These are phyloP conservation scores for Populus pruinosa DNA, from an alignment of 345 rosid species.

Conservation along the genomic window DNA sequence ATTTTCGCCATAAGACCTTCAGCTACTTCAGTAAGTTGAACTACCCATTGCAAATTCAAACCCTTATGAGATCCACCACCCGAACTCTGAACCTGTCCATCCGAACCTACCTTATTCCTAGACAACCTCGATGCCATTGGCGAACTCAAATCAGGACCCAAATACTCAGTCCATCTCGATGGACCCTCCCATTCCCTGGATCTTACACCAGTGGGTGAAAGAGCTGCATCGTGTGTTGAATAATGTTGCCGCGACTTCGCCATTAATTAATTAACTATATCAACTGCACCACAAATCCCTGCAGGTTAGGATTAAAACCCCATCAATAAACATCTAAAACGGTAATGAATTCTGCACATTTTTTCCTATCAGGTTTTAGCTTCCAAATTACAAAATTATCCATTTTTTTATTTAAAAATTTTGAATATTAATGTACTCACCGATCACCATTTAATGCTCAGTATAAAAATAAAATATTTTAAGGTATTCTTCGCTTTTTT, in stretches of 20 bases:
- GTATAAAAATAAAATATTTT: not conserved
- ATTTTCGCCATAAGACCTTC: slow-evolving; percentile 97
- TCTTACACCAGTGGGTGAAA: slow-evolving; percentile 58
- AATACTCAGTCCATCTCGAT: slow-evolving; percentile 90
- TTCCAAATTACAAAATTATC: not conserved
- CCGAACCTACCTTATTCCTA: slow-evolving; percentile 45
- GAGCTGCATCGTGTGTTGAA: slow-evolving; percentile 46
- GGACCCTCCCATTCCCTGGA: slow-evolving; percentile 94
- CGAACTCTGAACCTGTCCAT: slow-evolving; percentile 62
- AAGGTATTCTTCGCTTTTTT: not conserved
- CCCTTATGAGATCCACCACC: slow-evolving; percentile 66
- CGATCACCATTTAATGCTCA: not conserved
- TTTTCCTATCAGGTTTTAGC: not conserved
- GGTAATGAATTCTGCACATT: not conserved
- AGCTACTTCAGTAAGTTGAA: slow-evolving; percentile 86
- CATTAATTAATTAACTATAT: slow-evolving; percentile 36
- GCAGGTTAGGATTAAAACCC: not conserved
- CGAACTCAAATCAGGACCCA: slow-evolving; percentile 68
- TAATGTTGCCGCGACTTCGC: slow-evolving; percentile 61
- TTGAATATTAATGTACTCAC: not conserved
- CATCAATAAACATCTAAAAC: not conserved
- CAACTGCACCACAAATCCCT: slow-evolving; percentile 17
- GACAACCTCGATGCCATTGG: slow-evolving; percentile 51
- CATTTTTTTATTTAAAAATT: not conserved
- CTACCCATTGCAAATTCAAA: slow-evolving; percentile 87